phyloP scores from a whole-genome alignment of 2,329 filamentous ascomycete species.

The Verticillium albo-atrum region DNA sequence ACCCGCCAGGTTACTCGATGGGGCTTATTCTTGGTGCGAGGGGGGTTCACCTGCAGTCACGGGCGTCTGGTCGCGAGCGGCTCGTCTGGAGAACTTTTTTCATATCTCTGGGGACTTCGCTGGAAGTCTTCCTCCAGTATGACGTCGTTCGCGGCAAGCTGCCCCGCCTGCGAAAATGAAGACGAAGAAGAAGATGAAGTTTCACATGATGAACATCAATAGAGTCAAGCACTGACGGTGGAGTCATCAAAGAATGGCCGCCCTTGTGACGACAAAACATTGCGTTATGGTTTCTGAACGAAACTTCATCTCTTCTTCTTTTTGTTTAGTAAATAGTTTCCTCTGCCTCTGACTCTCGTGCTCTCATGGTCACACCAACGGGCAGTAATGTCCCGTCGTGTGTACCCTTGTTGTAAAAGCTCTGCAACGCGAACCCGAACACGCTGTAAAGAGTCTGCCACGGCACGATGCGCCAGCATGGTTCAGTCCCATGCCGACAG shows the following conservation, averaged over 20 bases:
- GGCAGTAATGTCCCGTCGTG: no score
- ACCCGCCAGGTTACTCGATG: slow-evolving; percentile 87
- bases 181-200: slow-evolving; percentile 9
- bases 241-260: slow-evolving; percentile 14
- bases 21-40: slow-evolving; percentile 99
- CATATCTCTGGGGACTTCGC: slow-evolving; percentile 31
- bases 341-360: neutral
- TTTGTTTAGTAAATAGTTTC: neutral
- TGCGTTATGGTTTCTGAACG: slow-evolving; percentile 47
- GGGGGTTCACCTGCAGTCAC: slow-evolving; percentile 48
- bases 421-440: no score
- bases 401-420: no score
- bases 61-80: neutral
- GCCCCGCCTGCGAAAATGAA: neutral
- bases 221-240: slow-evolving; percentile 97
- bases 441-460: no score
- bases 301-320: slow-evolving; percentile 15
- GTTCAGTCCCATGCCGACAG: no score
- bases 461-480: no score
- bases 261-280: slow-evolving; percentile 22
- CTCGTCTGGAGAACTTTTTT: neutral
- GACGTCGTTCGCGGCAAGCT: slow-evolving; percentile 12
- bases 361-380: no score
- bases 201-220: slow-evolving; percentile 82
- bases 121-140: slow-evolving; percentile 31